Conservation (phyloP, 75 land plant species). For the Sequoiadendron giganteum region DNA sequence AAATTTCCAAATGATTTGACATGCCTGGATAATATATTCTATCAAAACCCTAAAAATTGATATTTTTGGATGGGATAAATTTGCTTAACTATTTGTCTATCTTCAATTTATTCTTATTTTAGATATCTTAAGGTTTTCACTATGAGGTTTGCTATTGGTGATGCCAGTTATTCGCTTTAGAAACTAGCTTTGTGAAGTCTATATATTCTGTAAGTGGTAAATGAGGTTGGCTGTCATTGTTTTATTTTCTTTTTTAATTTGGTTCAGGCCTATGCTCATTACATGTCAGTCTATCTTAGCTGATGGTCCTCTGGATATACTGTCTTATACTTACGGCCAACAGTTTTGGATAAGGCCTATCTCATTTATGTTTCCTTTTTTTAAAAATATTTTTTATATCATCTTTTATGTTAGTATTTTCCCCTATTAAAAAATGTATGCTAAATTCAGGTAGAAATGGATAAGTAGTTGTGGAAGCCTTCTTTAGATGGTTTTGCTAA, state of each 20-base stretch:
- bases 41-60: too few relatives aligned
- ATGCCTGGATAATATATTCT: neutral
- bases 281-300: neutral
- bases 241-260: too few relatives aligned
- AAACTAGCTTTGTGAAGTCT: neutral
- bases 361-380: too few relatives aligned
- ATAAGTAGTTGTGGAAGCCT: too few relatives aligned
- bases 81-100: too few relatives aligned
- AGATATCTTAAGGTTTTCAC: neutral
- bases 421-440: neutral
- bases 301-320: neutral
- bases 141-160: neutral
- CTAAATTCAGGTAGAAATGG: too few relatives aligned
- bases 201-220: neutral
- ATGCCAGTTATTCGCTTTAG: neutral
- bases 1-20: neutral
- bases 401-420: too few relatives aligned
- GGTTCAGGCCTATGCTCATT: neutral
- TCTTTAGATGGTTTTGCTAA: too few relatives aligned
- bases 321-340: neutral
- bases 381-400: too few relatives aligned
- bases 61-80: neutral
- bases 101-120: neutral
- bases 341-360: neutral
- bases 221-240: too few relatives aligned